Evolutionary conservation across 768 basidiomycete species (phyloP), one percentile per base, ranked within the genome.

Genomic region (Xerocomus potaroensis): DNA sequence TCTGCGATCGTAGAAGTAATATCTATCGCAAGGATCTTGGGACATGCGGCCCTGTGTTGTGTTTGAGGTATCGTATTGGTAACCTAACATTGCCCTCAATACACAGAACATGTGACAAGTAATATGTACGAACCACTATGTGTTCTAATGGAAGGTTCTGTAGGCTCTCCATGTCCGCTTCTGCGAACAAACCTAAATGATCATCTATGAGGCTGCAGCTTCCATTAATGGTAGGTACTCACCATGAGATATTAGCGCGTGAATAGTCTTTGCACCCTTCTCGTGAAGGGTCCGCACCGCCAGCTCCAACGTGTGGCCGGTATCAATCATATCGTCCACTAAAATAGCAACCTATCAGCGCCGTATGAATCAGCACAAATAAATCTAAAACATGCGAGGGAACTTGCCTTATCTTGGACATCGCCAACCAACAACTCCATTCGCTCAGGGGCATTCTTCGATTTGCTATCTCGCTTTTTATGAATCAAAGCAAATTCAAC

Each of bases 311-410:
- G 96, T 98, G 30, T 74, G 78, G 11, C 94, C 95, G 5, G 91
- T 91, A 64, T 99, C 96, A 60, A 96, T 87, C 95, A 99, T 98
- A 62, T 99, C 96, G 65, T 99, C 96, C 27, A 99, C 91, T 37
- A 99, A 77, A 61, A 99, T 91, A 31, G 90, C 93, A 43, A 93
- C 78, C 87, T 92, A 45, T 36, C 19, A 6, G 39, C 3, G 9
- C 31, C 37, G 27, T 12, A 18, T 38, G 40, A 33, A 47, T 49
- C 49, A 51, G 22, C 23, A 30, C 1, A 15, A n/a, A n/a, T 3
- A 38, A 33, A 19, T 39, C 15, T 18, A 35, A 23, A 37, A 29
- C 23, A 37, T 33, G 36, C 38, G 29, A 46, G 45, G 45, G 10
- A 24, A 34, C 42, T 5, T 56, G 79, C 90, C 75, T 96, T 97